Evolutionary conservation across 2,329 filamentous ascomycete genomes (phyloP).

Genomic region (Stachybotrys chartarum): DNA sequence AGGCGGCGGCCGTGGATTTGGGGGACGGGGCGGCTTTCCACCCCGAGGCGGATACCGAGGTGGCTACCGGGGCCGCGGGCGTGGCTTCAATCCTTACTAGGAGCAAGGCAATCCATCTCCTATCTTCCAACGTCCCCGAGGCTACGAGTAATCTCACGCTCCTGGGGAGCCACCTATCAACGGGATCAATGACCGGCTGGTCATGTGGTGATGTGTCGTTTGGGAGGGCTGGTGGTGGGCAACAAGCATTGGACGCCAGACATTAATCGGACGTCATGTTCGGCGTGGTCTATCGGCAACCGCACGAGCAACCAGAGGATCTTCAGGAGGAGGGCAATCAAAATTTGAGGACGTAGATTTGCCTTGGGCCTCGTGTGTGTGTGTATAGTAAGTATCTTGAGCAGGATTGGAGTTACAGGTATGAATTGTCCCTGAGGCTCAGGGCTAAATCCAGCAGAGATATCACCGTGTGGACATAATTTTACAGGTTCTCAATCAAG

Average conservation of each 20-base stretch:
- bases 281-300: too few relatives aligned
- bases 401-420: background rate
- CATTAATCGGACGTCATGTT: too few relatives aligned
- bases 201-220: too few relatives aligned
- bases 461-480: background rate
- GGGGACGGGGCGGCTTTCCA: conserved; percentile 41
- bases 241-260: too few relatives aligned
- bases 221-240: too few relatives aligned
- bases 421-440: background rate
- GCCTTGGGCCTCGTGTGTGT: background rate
- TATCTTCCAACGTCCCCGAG: background rate
- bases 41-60: conserved; percentile 57
- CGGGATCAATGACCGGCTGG: background rate
- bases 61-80: conserved; percentile 58
- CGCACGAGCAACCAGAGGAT: too few relatives aligned
- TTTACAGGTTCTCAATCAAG: background rate
- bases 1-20: conserved; percentile 41
- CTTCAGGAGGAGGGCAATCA: background rate
- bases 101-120: conserved; percentile 23
- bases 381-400: background rate
- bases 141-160: background rate
- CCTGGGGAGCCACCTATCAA: background rate
- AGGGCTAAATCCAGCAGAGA: background rate
- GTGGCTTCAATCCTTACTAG: conserved; percentile 61
- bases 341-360: background rate